Percentiles rank a stretch among this genome's conserved stretches.
These are phyloP conservation scores for Phlyctochytrium arcticum DNA, from an alignment of 192 early-diverging fungal genomes.

Conservation along the genomic window DNA sequence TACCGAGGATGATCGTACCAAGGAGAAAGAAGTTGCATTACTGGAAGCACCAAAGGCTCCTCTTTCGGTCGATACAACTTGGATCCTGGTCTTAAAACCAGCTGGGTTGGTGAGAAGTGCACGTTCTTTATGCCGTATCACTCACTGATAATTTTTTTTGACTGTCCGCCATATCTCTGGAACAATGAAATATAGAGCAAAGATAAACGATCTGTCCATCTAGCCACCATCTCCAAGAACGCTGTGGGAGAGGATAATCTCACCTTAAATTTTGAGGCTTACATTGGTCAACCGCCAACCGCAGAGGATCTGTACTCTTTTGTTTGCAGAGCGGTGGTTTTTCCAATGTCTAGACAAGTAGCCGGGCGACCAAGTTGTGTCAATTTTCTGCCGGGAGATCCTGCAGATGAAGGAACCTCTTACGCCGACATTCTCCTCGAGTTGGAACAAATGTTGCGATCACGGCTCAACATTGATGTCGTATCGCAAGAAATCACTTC, in stretches of 20 bases:
- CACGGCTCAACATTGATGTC: not conserved
- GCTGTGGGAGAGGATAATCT: not conserved
- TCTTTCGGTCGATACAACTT: not conserved
- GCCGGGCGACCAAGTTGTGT: not conserved
- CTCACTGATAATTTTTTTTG: not conserved
- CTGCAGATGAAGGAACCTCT: no score
- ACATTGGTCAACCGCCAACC: not conserved
- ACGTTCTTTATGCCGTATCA: not conserved
- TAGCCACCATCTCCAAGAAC: not conserved
- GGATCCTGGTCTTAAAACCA: not conserved
- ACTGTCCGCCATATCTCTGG: no score
- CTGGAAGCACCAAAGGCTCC: not conserved
- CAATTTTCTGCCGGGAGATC: no score
- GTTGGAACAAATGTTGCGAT: not conserved
- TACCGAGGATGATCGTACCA: not conserved
- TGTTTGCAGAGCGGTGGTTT: not conserved
- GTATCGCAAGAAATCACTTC: not conserved
- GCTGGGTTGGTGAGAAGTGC: constrained; percentile 3
- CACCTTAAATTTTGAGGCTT: constrained; percentile 1
- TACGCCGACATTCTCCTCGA: not conserved
- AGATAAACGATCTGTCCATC: not conserved
- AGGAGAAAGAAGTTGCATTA: not conserved
- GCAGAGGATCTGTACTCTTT: not conserved
- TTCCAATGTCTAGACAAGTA: constrained; percentile 2
- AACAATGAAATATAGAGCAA: no score